These are phyloP conservation scores for Vitis rupestris DNA, from an alignment of 164 flowering plant species.

Conservation along the genomic window DNA sequence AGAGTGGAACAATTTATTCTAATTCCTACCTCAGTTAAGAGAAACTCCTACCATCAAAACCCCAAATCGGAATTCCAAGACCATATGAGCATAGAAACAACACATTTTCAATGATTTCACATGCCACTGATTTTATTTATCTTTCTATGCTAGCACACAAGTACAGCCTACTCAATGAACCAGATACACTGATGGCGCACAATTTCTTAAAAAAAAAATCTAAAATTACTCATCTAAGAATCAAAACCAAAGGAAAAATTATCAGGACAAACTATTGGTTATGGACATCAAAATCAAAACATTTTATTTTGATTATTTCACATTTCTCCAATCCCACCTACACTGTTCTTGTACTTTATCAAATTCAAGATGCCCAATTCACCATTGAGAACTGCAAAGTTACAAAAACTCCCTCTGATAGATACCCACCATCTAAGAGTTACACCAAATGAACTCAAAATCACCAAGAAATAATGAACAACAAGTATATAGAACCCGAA, in stretches of 20 bases:
- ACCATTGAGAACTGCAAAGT: not conserved
- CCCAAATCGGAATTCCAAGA: not conserved
- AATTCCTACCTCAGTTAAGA: not conserved
- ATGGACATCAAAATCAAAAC: too few relatives aligned
- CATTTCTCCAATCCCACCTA: not conserved
- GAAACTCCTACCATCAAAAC: not conserved
- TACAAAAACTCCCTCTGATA: not conserved
- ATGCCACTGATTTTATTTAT: too few relatives aligned
- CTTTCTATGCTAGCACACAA: too few relatives aligned
- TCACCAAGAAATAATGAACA: not conserved
- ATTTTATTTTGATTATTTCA: too few relatives aligned
- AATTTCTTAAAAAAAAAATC: too few relatives aligned
- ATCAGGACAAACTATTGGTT: too few relatives aligned
- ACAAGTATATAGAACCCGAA: not conserved
- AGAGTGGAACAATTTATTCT: too few relatives aligned
- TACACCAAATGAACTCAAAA: slow-evolving; percentile 3
- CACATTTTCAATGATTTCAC: not conserved
- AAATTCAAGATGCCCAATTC: slow-evolving; percentile 2
- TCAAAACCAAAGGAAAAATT: too few relatives aligned
- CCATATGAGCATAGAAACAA: not conserved
- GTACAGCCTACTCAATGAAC: too few relatives aligned
- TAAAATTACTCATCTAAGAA: too few relatives aligned
- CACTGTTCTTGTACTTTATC: too few relatives aligned
- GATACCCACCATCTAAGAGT: slow-evolving; percentile 7
- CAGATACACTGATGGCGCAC: too few relatives aligned